Percentiles rank a stretch among this genome's conserved stretches.
These are phyloP conservation scores for Eimeria necatrix DNA, from an alignment of 169 alveolate genomes.

Conservation along the genomic window DNA sequence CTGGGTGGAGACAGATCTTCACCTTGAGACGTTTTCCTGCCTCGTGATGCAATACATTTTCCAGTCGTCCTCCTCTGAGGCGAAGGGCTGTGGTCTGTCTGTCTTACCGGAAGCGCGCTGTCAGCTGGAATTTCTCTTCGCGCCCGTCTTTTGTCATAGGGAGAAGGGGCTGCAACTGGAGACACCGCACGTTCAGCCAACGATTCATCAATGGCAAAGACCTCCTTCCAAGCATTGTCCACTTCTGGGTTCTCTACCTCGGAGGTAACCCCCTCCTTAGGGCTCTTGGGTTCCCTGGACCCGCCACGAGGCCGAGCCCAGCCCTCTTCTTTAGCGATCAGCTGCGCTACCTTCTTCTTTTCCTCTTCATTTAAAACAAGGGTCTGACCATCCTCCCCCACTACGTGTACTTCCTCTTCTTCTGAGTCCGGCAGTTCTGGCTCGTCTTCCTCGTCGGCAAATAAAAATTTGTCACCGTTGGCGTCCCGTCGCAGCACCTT, in stretches of 20 bases:
- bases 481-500: slow-evolving; percentile 37
- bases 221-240: slow-evolving; percentile 33
- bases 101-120: neutral
- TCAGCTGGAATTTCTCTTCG: neutral
- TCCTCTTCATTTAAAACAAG: slow-evolving; percentile 47
- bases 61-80: neutral
- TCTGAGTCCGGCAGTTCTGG: slow-evolving; percentile 29
- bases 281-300: neutral
- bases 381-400: slow-evolving; percentile 68
- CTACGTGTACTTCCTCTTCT: slow-evolving; percentile 58
- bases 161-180: neutral
- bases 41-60: neutral
- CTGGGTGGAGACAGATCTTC: neutral
- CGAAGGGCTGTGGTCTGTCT: neutral
- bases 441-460: neutral
- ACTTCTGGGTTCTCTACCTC: neutral
- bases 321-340: slow-evolving; percentile 43
- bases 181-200: neutral
- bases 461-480: slow-evolving; percentile 36
- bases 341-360: slow-evolving; percentile 17
- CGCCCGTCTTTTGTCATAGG: neutral
- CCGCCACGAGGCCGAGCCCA: neutral
- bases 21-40: neutral
- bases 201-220: slow-evolving; percentile 1
- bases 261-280: slow-evolving; percentile 15